phyloP scores from a whole-genome alignment of 2,329 filamentous ascomycete genomes.

The Pseudophaeomoniella oleicola region DNA sequence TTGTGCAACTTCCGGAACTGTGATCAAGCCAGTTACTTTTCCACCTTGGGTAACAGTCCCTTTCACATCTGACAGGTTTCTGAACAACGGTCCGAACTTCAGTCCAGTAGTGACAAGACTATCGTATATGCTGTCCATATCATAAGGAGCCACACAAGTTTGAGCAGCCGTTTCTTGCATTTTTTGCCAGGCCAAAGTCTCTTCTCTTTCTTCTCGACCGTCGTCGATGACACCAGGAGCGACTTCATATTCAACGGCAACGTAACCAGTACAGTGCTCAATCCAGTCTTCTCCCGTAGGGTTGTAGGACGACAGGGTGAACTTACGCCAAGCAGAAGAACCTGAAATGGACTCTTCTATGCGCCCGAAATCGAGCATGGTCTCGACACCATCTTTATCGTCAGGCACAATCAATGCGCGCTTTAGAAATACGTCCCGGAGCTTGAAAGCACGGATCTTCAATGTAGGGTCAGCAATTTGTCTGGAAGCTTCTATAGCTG shows the following conservation, averaged over 20 bases:
- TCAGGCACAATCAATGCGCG: constrained; percentile 7
- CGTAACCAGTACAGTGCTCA: constrained; percentile 14
- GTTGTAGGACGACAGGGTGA: constrained; percentile 12
- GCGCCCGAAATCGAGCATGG: constrained; percentile 20
- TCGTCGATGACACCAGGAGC: constrained; percentile 8
- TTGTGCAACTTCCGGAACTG: too few relatives aligned
- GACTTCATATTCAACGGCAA: constrained; percentile 12
- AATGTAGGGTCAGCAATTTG: neutral
- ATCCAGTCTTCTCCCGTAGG: constrained; percentile 14
- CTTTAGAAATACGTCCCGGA: neutral
- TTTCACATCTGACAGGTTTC: too few relatives aligned
- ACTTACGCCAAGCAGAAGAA: constrained; percentile 12
- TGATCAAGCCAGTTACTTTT: too few relatives aligned
- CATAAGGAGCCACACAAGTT: too few relatives aligned
- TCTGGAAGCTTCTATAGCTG: constrained; percentile 13
- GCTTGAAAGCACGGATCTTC: neutral
- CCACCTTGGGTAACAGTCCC: too few relatives aligned
- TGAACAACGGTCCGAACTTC: constrained; percentile 17
- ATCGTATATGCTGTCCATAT: constrained; percentile 13
- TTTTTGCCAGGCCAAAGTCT: constrained; percentile 7
- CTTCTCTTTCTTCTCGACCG: constrained; percentile 11
- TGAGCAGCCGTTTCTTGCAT: too few relatives aligned
- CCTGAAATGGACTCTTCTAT: constrained; percentile 25
- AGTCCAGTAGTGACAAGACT: constrained; percentile 17
- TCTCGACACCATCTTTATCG: constrained; percentile 2